A percentile compares a stretch with the other conserved stretches of the same genome.
Evolutionary conservation across 768 basidiomycete genomes (phyloP).

Genomic region (Rickenella mellea): DNA sequence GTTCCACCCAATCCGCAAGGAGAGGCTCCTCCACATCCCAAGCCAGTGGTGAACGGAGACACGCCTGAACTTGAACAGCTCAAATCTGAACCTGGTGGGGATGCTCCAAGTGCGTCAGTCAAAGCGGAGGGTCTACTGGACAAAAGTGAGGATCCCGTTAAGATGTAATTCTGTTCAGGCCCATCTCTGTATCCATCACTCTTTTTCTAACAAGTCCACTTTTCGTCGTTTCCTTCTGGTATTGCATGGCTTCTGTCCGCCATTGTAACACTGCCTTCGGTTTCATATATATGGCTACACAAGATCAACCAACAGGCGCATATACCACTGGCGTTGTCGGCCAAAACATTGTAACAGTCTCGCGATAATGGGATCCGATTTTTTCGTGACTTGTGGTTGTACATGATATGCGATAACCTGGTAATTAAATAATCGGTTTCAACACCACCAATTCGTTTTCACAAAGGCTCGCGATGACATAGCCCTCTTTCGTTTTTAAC

Average conservation of each 20-base stretch:
- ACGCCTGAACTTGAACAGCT: conserved; percentile 37
- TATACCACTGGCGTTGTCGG: no score
- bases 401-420: no score
- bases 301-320: no score
- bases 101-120: conserved; percentile 42
- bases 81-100: conserved; percentile 39
- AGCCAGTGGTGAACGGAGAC: conserved; percentile 37
- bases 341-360: no score
- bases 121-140: conserved; percentile 59
- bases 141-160: conserved; percentile 50
- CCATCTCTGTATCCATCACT: no score
- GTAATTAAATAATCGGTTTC: conserved; percentile 24
- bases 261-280: no score
- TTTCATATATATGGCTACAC: no score
- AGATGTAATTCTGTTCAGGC: conserved; percentile 20
- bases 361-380: no score
- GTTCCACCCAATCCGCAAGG: conserved; percentile 23
- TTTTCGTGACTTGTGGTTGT: no score
- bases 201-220: no score
- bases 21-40: conserved; percentile 39
- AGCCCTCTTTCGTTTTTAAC: conserved; percentile 21
- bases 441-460: conserved; percentile 69
- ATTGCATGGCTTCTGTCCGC: no score
- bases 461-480: conserved; percentile 59
- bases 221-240: no score